A percentile compares a stretch with the other conserved stretches of the same genome.
Evolutionary conservation across 1,284 basidiomycete genomes (phyloP).

Genomic region (Fomes fomentarius): DNA sequence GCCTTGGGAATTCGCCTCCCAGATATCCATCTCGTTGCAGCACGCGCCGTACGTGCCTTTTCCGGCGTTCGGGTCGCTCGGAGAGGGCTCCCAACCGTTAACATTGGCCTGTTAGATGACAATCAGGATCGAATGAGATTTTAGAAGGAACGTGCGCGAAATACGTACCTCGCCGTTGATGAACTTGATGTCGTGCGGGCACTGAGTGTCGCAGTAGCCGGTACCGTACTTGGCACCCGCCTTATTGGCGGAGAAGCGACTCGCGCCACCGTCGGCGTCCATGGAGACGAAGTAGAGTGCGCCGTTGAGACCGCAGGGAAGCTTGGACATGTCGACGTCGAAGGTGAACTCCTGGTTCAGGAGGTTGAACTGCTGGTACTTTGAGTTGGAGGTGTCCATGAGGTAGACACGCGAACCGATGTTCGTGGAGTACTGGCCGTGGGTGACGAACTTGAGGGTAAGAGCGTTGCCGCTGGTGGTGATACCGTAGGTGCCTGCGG

Average conservation of each 20-base stretch:
- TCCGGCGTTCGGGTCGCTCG: constrained; percentile 48
- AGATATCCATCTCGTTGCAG: constrained; percentile 61
- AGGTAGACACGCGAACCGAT: constrained; percentile 62
- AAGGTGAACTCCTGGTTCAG: constrained; percentile 61
- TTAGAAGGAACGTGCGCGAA: neutral
- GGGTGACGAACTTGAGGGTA: constrained; percentile 54
- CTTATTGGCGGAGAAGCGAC: constrained; percentile 44
- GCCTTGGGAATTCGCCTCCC: constrained; percentile 55
- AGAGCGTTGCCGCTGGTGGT: constrained; percentile 49
- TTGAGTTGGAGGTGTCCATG: constrained; percentile 42
- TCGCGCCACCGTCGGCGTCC: constrained; percentile 42
- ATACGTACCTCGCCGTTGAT: constrained; percentile 47
- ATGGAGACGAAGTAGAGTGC: constrained; percentile 47
- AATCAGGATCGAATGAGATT: neutral
- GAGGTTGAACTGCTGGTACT: constrained; percentile 56
- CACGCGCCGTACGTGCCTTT: constrained; percentile 49
- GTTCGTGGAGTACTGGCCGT: constrained; percentile 40
- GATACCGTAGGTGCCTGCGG: constrained; percentile 38
- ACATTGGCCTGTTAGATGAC: constrained; percentile 44
- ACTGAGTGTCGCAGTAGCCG: constrained; percentile 58
- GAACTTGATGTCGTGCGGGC: constrained; percentile 56
- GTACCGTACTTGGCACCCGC: constrained; percentile 58
- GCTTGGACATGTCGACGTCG: constrained; percentile 57
- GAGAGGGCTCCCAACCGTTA: constrained; percentile 41
- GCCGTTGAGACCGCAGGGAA: constrained; percentile 60